Conservation (phyloP, 345 rosid species). For the Eucalyptus camaldulensis region DNA sequence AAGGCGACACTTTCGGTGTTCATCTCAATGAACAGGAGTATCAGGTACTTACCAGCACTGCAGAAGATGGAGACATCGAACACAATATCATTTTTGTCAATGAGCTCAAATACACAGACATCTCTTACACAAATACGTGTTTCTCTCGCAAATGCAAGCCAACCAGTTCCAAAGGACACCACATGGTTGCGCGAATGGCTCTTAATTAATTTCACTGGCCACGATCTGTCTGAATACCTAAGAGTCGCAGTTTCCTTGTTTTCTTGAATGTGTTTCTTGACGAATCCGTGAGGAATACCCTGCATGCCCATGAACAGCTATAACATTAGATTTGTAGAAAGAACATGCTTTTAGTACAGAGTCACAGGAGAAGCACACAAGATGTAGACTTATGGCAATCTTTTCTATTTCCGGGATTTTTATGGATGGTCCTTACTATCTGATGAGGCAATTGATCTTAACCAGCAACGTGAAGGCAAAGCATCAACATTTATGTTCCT, state of each 20-base stretch:
- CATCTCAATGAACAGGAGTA: not conserved
- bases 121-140: not conserved
- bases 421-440: not conserved
- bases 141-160: not conserved
- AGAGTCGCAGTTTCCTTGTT: not conserved
- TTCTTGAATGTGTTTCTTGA: not conserved
- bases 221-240: not conserved
- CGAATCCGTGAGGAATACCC: not conserved
- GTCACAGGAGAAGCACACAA: not conserved
- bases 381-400: not conserved
- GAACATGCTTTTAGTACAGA: not conserved
- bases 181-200: not conserved
- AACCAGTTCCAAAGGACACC: not conserved
- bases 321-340: not conserved
- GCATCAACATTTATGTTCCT: not conserved
- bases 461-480: not conserved
- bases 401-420: not conserved
- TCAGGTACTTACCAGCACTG: not conserved
- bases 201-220: not conserved
- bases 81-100: not conserved
- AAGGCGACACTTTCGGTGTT: not conserved
- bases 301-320: not conserved
- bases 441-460: not conserved
- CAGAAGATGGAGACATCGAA: not conserved
- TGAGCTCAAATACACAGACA: not conserved